Evolutionary conservation across 1,284 basidiomycete species (phyloP), one percentile per base, ranked within the genome.

Genomic region (Moesziomyces parantarcticus): DNA sequence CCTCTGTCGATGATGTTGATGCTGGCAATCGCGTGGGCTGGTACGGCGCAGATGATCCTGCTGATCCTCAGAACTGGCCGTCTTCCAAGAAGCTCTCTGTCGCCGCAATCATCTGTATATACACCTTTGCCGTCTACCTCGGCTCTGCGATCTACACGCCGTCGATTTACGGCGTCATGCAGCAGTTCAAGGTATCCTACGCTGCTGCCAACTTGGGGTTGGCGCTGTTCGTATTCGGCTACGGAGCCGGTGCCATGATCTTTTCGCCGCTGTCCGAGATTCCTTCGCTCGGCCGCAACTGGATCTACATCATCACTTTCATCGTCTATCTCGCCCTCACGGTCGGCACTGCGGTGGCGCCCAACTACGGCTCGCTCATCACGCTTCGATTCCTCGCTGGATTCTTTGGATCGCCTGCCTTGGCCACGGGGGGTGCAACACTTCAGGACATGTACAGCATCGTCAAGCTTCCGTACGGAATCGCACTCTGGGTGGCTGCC

Each of bases 91-190:
- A 81, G 26, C 8, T 56, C 43, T 70, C 80, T 5, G 70, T 82
- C 40, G 75, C 67, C 26, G 36, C 48, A 11, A 40, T 77, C 11
- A 76, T 84, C 46, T 62, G 54, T 20, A 43, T 80, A 13, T 54
- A 83, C 29, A 70, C 78, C n/a, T 82, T 88, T 40, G 88, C 88
- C 66, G 85, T 87, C 7, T 89, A 89, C 77, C 85, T 88, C 48
- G 89, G 89, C 18, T 86, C 86, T 58, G 86, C 61, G 14, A 56
- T 60, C 43, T 45, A 51, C 46, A 51, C 67, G 9, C 66, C 66
- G 3, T 44, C 55, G 7, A 55, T 53, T 6, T 32, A 34, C 3
- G 66, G 50, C 23, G 45, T 70, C 14, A 59, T 54, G 46, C 25
- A 49, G 40, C 52, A 70, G 18, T 70, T 59, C 29, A 14, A 41